Conservation (phyloP, 1,284 basidiomycete genomes). For the Ceratobasidium sp. region DNA sequence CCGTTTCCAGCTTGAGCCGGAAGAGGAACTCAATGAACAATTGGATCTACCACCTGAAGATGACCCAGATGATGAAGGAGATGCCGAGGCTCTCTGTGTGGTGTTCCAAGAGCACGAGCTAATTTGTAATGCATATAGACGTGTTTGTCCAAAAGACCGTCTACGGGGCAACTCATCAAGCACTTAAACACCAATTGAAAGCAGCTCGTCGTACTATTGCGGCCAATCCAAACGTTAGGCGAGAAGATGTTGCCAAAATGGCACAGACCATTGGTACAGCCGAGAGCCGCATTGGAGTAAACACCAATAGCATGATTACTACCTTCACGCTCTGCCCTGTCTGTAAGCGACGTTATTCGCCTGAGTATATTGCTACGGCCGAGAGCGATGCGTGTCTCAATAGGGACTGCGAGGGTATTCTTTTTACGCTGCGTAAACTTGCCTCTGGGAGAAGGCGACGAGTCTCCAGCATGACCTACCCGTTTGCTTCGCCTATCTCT, state of each 20-base stretch:
- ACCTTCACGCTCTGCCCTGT: slow-evolving; percentile 25
- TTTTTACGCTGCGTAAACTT: not conserved
- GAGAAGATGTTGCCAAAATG: not conserved
- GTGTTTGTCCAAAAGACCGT: slow-evolving; percentile 1
- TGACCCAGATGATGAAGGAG: not conserved
- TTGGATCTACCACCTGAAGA: not conserved
- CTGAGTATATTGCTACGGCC: not conserved
- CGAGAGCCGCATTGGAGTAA: not conserved
- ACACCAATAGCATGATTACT: slow-evolving; percentile 3
- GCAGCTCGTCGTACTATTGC: not conserved
- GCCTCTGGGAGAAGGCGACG: not conserved
- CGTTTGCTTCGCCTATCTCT: not conserved
- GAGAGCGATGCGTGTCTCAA: not conserved
- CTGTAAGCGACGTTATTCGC: not conserved
- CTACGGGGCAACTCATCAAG: slow-evolving; percentile 5
- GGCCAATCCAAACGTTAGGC: not conserved
- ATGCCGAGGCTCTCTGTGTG: not conserved
- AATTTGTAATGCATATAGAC: slow-evolving; percentile 20
- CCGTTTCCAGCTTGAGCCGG: not conserved
- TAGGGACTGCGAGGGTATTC: not conserved
- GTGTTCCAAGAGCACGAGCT: slow-evolving; percentile 2
- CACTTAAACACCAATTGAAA: not conserved
- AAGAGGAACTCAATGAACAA: not conserved
- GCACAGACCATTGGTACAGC: slow-evolving; percentile 15
- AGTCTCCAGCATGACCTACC: slow-evolving; percentile 1